phyloP scores from a whole-genome alignment of 2,329 filamentous ascomycete genomes.

The Cladosporium phlei region DNA sequence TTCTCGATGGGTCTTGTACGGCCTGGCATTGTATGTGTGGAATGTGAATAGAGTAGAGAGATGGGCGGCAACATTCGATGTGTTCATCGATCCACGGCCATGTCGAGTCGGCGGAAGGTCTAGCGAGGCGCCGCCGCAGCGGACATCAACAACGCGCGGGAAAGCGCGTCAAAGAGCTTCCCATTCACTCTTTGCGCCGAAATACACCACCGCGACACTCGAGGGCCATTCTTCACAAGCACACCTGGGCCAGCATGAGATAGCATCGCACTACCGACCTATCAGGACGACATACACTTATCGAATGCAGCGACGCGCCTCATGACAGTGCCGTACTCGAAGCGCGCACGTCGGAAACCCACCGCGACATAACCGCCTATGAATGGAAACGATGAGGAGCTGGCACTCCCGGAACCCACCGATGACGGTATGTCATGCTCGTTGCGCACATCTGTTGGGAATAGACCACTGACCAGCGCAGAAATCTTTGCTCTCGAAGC shows the following conservation, averaged over 20 bases:
- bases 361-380: constrained; percentile 23
- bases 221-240: background rate
- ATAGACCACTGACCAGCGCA: constrained; percentile 31
- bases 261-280: background rate
- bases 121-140: background rate
- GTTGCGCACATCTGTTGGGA: background rate
- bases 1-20: constrained; percentile 63
- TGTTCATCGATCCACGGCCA: background rate
- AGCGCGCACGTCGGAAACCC: constrained; percentile 32
- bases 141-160: constrained; percentile 6
- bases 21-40: constrained; percentile 33
- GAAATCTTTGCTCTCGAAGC: constrained; percentile 76
- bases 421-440: constrained; percentile 38
- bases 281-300: background rate
- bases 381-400: constrained; percentile 26
- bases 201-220: background rate
- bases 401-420: constrained; percentile 38
- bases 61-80: constrained; percentile 1
- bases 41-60: background rate
- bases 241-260: background rate
- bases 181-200: constrained; percentile 10
- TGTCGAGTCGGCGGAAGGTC: background rate
- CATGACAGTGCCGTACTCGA: constrained; percentile 33
- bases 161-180: constrained; percentile 7
- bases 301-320: constrained; percentile 18